Evolutionary conservation across 2,329 filamentous ascomycete species (phyloP), one percentile per base, ranked within the genome.

Genomic region (Coniochaeta sp.): DNA sequence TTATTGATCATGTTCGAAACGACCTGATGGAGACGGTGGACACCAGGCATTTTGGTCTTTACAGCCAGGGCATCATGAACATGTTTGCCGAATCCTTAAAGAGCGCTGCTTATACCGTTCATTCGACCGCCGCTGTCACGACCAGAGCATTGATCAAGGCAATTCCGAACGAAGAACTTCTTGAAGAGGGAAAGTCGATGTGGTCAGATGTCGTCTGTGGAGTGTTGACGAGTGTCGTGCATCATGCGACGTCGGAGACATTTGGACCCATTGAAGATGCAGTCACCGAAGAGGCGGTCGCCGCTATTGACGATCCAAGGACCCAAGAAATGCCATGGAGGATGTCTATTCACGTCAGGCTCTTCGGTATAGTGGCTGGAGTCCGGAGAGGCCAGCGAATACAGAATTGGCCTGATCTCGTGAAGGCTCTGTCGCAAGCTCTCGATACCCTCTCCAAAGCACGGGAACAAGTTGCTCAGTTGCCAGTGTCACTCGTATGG

Each of bases 31-130:
- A 75, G 38, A 73, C 78, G 58, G 74, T 73, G 34, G 80, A 79
- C n/a, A 78, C 81, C 14, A 81, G 81, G 44, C 82, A 87, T 62
- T 84, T 84, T 62, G 77, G 79, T 14, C 80, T 91, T 16, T 96
- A 96, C 71, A 88, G 89, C 63, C 87, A 96, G 70, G 95, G 93
- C 59, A 74, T 97, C 54, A 97, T 96, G 91, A 90, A 86, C 19
- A 88, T 98, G 80, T 91, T 97, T 68, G 87, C 91, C 4, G 93
- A 98, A 73, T 88, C 93, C 9, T 81, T 85, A 66, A 88, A 89
- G 72, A 82, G 85, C 17, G 81, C 85, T 16, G 84, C 85, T 2
- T 68, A 80, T 56, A 80, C 77, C 1, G 73, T 88, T 55, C 85
- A 88, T 67, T 88, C 86, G 2, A 81, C 80, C 16, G 85, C 82